A percentile compares a stretch with the other conserved stretches of the same genome.
phyloP scores from a whole-genome alignment of 208 protist genomes.

The Porcisia hertigi region DNA sequence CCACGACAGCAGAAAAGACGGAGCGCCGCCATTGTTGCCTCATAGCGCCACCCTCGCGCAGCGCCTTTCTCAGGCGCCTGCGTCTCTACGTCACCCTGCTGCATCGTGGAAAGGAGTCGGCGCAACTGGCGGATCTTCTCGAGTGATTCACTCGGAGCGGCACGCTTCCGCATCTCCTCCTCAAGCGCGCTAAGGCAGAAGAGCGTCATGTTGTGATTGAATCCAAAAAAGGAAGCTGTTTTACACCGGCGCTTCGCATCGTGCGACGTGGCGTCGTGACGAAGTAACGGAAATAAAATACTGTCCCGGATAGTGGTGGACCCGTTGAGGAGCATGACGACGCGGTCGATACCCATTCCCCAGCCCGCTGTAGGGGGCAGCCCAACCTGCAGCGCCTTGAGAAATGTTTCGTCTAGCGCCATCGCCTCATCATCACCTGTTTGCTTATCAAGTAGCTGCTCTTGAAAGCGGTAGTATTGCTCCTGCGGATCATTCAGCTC shows the following conservation, averaged over 20 bases:
- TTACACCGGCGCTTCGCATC: conserved; percentile 73
- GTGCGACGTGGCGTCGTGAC: conserved; percentile 68
- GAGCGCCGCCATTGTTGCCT: conserved; percentile 65
- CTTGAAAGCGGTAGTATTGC: conserved; percentile 94
- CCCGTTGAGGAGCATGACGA: conserved; percentile 94
- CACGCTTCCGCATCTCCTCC: conserved; percentile 69
- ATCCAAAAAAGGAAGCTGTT: conserved; percentile 82
- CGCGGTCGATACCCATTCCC: conserved; percentile 96
- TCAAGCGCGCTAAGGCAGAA: conserved; percentile 82
- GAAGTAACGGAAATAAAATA: conserved; percentile 89
- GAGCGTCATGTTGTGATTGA: conserved; percentile 83
- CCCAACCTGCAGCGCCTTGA: conserved; percentile 93
- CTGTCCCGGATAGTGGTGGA: conserved; percentile 83
- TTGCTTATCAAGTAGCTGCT: conserved; percentile 86
- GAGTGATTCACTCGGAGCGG: conserved; percentile 43
- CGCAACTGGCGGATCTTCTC: conserved; percentile 70
- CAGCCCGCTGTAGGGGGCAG: conserved; percentile 95
- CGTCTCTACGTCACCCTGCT: conserved; percentile 18
- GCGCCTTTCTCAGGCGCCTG: conserved; percentile 11
- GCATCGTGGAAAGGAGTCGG: conserved; percentile 49
- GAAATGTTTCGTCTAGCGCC: conserved; percentile 92
- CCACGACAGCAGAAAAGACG: conserved; percentile 64
- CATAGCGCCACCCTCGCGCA: conserved; percentile 50
- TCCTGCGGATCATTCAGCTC: conserved; percentile 97
- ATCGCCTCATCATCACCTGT: conserved; percentile 94